Conservation (phyloP, 2,329 filamentous ascomycete species). For the Chaetomium sp. region DNA sequence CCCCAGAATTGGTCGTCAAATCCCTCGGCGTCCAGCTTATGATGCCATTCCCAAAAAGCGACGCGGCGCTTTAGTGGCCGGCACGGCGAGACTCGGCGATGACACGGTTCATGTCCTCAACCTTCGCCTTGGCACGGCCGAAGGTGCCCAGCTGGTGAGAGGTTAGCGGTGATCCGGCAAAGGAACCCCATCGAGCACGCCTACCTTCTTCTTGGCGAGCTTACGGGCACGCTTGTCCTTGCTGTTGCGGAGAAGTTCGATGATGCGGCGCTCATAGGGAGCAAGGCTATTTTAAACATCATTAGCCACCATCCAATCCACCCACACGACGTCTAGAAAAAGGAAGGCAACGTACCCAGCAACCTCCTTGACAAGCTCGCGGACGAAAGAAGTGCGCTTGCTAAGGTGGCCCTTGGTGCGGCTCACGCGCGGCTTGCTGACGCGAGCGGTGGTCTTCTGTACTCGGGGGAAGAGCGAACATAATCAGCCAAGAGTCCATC, state of each 20-base stretch:
- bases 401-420: conserved; percentile 94
- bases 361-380: conserved; percentile 98
- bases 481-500: conserved; percentile 45
- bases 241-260: conserved; percentile 98
- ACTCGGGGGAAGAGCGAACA: conserved; percentile 40
- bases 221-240: conserved; percentile 99
- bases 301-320: conserved; percentile 8
- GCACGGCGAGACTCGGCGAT: conserved; percentile 89
- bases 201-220: conserved; percentile 98
- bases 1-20: conserved; percentile 26
- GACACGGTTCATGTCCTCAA: conserved; percentile 97
- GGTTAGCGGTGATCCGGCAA: conserved; percentile 17
- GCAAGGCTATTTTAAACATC: conserved; percentile 62
- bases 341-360: conserved; percentile 68
- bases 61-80: conserved; percentile 53
- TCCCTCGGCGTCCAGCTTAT: conserved; percentile 25
- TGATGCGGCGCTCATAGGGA: conserved; percentile 97
- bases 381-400: conserved; percentile 96
- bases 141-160: conserved; percentile 84
- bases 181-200: conserved; percentile 45
- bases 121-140: conserved; percentile 98
- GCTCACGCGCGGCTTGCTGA: conserved; percentile 77
- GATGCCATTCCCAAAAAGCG: conserved; percentile 15
- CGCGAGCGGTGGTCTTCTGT: conserved; percentile 82
- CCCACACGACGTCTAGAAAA: not conserved